Percentiles rank a stretch among this genome's conserved stretches.
phyloP scores from a whole-genome alignment of 371 early-diverging fungal species.

The Rhizopus arrhizus region DNA sequence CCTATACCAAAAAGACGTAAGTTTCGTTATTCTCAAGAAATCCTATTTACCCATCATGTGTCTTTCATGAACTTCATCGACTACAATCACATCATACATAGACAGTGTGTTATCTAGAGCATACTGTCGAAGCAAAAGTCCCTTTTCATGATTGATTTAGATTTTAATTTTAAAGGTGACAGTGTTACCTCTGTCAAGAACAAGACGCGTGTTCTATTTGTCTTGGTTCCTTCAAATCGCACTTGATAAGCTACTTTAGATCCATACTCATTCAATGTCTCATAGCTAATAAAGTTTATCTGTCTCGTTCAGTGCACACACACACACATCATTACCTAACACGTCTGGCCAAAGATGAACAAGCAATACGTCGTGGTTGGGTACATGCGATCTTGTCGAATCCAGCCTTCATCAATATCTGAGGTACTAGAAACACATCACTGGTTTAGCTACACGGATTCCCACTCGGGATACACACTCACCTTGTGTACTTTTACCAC shows the following conservation, averaged over 20 bases:
- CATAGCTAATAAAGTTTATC: constrained; percentile 35
- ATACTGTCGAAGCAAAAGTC: constrained; percentile 67
- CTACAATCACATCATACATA: constrained; percentile 66
- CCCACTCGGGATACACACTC: neutral
- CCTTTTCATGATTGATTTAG: constrained; percentile 13
- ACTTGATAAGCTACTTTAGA: constrained; percentile 73
- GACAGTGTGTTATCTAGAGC: constrained; percentile 58
- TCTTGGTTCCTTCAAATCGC: constrained; percentile 70
- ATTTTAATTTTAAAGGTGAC: neutral
- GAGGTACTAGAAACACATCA: constrained; percentile 58
- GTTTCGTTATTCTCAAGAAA: neutral
- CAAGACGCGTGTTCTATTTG: constrained; percentile 58
- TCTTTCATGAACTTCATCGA: constrained; percentile 80
- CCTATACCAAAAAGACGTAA: constrained; percentile 22
- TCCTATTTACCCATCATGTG: constrained; percentile 51
- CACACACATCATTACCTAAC: constrained; percentile 48
- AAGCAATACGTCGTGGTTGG: constrained; percentile 92
- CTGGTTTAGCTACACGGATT: neutral
- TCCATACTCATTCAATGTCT: constrained; percentile 67
- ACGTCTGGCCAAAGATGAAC: constrained; percentile 83
- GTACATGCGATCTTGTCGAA: constrained; percentile 84
- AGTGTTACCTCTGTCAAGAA: constrained; percentile 63
- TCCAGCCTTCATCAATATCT: constrained; percentile 74
- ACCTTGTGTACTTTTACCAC: constrained; percentile 84
- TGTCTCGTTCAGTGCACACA: neutral